Conservation (phyloP, 2,329 filamentous ascomycete genomes). For the Fusarium papillatum region DNA sequence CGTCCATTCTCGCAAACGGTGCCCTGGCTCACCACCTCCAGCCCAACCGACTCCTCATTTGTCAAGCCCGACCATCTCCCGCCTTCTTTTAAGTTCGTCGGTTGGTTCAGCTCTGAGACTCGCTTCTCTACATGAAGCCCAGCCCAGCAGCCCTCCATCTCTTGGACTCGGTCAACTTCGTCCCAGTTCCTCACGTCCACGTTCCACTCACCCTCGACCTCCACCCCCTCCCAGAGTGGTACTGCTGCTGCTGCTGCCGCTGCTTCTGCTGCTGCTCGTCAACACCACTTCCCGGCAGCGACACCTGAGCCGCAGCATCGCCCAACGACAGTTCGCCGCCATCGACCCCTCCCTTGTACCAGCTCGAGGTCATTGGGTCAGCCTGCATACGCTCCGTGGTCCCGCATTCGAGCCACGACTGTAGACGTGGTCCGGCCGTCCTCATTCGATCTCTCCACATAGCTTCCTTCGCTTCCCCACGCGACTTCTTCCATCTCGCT, state of each 20-base stretch:
- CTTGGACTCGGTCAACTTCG: constrained; percentile 32
- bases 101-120: constrained; percentile 15
- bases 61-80: constrained; percentile 30
- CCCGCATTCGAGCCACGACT: constrained; percentile 58
- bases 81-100: constrained; percentile 37
- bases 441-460: constrained; percentile 52
- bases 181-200: constrained; percentile 33
- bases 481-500: constrained; percentile 49
- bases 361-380: constrained; percentile 51
- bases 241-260: constrained; percentile 29
- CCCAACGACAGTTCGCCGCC: constrained; percentile 46
- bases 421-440: constrained; percentile 47
- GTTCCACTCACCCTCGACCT: constrained; percentile 41
- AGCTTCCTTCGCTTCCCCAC: constrained; percentile 50
- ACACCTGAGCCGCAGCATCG: constrained; percentile 45
- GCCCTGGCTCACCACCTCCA: constrained; percentile 37
- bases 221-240: constrained; percentile 32
- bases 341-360: constrained; percentile 46
- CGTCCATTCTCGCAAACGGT: constrained; percentile 38
- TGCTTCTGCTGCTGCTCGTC: constrained; percentile 37
- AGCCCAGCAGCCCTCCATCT: constrained; percentile 16
- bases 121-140: constrained; percentile 13
- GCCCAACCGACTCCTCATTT: constrained; percentile 37
- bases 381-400: constrained; percentile 53
- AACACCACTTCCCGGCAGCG: constrained; percentile 44